These are phyloP conservation scores for Xylaria acuta DNA, from an alignment of 495 filamentous ascomycete genomes.

Conservation along the genomic window DNA sequence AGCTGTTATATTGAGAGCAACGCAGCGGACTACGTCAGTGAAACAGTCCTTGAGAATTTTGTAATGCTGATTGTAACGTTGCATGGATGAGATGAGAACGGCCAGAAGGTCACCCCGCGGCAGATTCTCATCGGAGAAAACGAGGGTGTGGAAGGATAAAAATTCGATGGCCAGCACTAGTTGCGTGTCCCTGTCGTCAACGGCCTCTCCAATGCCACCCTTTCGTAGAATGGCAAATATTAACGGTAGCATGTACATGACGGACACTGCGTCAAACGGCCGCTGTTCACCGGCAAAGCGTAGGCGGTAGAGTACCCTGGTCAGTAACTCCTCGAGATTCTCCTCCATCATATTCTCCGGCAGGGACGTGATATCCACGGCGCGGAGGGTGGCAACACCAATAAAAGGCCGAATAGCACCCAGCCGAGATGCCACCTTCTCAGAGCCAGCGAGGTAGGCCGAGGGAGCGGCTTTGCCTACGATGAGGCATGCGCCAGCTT, in stretches of 20 bases:
- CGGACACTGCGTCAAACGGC: conserved; percentile 82
- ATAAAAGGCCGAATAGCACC: conserved; percentile 79
- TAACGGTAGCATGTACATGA: conserved; percentile 86
- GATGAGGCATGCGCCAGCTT: conserved; percentile 80
- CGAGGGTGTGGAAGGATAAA: conserved; percentile 81
- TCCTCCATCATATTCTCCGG: conserved; percentile 75
- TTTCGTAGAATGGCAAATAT: conserved; percentile 74
- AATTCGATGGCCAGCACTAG: conserved; percentile 90
- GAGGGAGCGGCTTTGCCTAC: conserved; percentile 78
- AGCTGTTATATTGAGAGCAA: conserved; percentile 74
- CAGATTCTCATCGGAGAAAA: conserved; percentile 71
- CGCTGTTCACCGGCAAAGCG: conserved; percentile 90
- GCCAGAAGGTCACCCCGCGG: conserved; percentile 76
- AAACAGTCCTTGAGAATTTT: conserved; percentile 92
- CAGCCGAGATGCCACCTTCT: conserved; percentile 76
- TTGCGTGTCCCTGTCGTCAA: conserved; percentile 85
- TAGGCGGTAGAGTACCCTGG: conserved; percentile 86
- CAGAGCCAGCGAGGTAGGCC: conserved; percentile 77
- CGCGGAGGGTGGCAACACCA: conserved; percentile 83
- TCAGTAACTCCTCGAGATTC: conserved; percentile 82
- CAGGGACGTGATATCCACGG: conserved; percentile 73
- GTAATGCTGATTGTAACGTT: conserved; percentile 89
- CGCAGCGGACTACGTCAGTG: conserved; percentile 77
- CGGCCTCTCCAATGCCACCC: conserved; percentile 74
- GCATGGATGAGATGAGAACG: conserved; percentile 79